Conservation (phyloP, 169 alveolate species). For the Besnoitia besnoiti region DNA sequence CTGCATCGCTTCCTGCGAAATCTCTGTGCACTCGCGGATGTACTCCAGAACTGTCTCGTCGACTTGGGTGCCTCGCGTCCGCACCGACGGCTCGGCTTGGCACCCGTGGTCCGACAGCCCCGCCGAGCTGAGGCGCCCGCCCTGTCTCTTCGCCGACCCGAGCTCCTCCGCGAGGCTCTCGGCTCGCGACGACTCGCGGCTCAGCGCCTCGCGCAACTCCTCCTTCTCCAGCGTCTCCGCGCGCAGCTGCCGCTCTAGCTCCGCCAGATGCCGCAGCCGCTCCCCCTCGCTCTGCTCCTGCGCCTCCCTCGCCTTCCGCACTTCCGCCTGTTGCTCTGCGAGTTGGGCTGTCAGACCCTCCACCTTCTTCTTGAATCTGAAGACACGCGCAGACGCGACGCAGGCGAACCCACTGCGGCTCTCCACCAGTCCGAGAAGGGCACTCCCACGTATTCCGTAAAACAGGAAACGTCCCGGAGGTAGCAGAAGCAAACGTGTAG, state of each 20-base stretch:
- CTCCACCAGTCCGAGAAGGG: too few species aligned
- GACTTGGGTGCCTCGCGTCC: slow-evolving; percentile 25
- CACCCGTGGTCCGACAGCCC: slow-evolving; percentile 24
- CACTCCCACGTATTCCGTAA: too few species aligned
- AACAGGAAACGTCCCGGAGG: too few species aligned
- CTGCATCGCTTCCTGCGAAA: neutral
- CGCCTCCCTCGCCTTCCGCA: neutral
- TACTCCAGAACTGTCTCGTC: slow-evolving; percentile 8
- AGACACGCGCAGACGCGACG: neutral
- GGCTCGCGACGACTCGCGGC: neutral
- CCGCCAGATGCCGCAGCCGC: neutral
- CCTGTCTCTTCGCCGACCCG: neutral
- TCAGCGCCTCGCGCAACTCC: neutral
- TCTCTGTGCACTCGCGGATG: slow-evolving; percentile 29
- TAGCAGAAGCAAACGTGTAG: too few species aligned
- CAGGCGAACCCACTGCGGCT: too few species aligned
- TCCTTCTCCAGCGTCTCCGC: slow-evolving; percentile 21
- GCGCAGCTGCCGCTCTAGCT: slow-evolving; percentile 39
- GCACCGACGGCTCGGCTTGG: slow-evolving; percentile 8
- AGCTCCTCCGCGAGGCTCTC: slow-evolving; percentile 8
- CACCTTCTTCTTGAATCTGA: neutral
- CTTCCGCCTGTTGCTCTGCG: neutral
- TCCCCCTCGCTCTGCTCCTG: neutral
- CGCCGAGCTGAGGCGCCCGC: neutral
- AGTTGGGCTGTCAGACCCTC: neutral